Conservation (phyloP, 2,329 filamentous ascomycete genomes). For the Apiospora pterosperma region DNA sequence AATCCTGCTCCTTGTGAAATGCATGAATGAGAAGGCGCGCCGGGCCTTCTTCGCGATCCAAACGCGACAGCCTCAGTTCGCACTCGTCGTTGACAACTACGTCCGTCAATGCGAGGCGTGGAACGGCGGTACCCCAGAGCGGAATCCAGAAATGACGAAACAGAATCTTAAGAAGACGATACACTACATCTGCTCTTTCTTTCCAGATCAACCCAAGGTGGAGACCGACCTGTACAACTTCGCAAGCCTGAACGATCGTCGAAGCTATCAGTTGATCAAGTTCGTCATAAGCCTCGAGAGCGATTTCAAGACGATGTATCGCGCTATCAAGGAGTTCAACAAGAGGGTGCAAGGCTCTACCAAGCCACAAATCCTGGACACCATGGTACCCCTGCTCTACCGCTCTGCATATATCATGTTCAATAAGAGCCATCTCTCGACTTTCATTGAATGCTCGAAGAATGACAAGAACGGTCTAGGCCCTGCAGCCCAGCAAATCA, state of each 20-base stretch:
- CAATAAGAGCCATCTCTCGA: constrained; percentile 89
- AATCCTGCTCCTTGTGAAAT: constrained; percentile 76
- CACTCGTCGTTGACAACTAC: constrained; percentile 71
- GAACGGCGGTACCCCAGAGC: constrained; percentile 80
- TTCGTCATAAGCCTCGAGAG: constrained; percentile 82
- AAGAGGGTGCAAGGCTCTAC: constrained; percentile 73
- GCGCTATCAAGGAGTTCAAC: constrained; percentile 84
- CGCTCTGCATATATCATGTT: constrained; percentile 81
- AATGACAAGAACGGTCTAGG: constrained; percentile 78
- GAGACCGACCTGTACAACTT: constrained; percentile 83
- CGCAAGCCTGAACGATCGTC: constrained; percentile 84
- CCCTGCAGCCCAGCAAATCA: constrained; percentile 76
- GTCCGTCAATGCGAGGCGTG: constrained; percentile 82
- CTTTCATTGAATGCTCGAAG: constrained; percentile 84
- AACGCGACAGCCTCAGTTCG: constrained; percentile 70
- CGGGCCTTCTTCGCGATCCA: constrained; percentile 88
- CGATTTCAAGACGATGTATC: constrained; percentile 87
- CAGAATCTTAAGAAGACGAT: constrained; percentile 69
- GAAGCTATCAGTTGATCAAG: constrained; percentile 83
- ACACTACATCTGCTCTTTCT: constrained; percentile 66
- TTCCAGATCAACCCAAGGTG: constrained; percentile 72
- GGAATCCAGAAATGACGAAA: constrained; percentile 67
- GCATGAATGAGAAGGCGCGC: constrained; percentile 73
- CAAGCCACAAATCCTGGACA: constrained; percentile 67
- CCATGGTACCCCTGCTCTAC: constrained; percentile 78